Evolutionary conservation across 129 eudicot genomes (phyloP).

Genomic region (Centaurea solstitialis): DNA sequence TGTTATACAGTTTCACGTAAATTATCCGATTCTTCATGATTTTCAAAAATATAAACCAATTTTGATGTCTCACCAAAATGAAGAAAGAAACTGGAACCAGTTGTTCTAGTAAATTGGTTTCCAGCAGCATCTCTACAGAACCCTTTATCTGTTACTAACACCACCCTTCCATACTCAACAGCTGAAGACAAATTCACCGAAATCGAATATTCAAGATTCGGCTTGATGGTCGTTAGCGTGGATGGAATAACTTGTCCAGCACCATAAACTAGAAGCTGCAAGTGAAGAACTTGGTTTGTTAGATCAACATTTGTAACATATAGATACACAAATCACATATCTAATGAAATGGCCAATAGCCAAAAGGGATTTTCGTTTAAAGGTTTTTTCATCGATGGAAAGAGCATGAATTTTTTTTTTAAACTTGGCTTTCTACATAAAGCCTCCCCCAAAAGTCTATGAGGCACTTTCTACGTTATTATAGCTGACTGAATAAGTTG

Average conservation of each 20-base stretch:
- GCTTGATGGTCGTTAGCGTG: conserved; percentile 54
- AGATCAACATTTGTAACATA: conserved; percentile 1
- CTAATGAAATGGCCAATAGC: not conserved
- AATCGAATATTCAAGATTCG: conserved; percentile 61
- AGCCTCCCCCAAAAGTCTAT: no score
- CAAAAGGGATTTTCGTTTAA: not conserved
- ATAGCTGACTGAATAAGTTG: no score
- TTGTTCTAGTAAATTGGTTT: conserved; percentile 62
- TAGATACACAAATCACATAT: conserved; percentile 5
- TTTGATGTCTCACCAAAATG: conserved; percentile 69
- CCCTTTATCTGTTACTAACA: conserved; percentile 69
- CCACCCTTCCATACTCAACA: conserved; percentile 65
- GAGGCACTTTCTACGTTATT: no score
- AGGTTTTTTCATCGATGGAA: no score
- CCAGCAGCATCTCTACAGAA: conserved; percentile 86
- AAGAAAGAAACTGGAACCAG: conserved; percentile 51
- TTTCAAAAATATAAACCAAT: not conserved
- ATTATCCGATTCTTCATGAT: not conserved
- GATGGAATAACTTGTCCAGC: conserved; percentile 75
- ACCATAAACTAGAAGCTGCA: conserved; percentile 92
- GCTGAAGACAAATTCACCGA: conserved; percentile 53
- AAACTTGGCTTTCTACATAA: no score
- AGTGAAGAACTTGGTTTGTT: not conserved
- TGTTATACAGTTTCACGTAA: not conserved
- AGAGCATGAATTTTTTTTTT: no score